Evolutionary conservation across 257 asterid species (phyloP).

Genomic region (Datura wrightii): DNA sequence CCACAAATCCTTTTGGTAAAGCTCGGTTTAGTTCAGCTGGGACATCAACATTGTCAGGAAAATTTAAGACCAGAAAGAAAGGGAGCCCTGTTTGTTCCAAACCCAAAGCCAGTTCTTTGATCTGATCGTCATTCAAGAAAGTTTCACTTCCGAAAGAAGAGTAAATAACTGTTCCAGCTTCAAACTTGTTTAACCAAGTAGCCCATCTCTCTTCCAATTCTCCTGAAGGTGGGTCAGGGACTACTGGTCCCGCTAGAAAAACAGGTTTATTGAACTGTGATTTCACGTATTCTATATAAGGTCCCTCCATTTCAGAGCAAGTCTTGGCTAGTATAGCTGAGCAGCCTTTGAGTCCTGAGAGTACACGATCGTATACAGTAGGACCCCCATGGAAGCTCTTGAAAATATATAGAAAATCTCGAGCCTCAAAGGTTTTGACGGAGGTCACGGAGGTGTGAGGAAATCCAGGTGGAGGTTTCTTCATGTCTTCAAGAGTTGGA

Average conservation of each 20-base stretch:
- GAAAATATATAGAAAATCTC: conserved; percentile 54
- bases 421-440: conserved; percentile 50
- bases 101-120: conserved; percentile 51
- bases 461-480: conserved; percentile 53
- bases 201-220: conserved; percentile 48
- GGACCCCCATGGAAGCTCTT: conserved; percentile 48
- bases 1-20: conserved; percentile 54
- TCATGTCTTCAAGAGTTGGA: conserved; percentile 50
- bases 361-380: conserved; percentile 51
- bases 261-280: conserved; percentile 54
- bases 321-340: conserved; percentile 61
- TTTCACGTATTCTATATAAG: conserved; percentile 49
- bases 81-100: conserved; percentile 55
- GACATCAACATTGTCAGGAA: conserved; percentile 40
- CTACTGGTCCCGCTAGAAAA: conserved; percentile 54
- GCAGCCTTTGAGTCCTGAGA: conserved; percentile 48
- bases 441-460: conserved; percentile 51
- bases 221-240: conserved; percentile 46
- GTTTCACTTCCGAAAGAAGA: conserved; percentile 72
- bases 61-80: conserved; percentile 54
- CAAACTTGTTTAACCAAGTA: conserved; percentile 46
- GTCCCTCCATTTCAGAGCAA: conserved; percentile 57
- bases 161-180: conserved; percentile 44
- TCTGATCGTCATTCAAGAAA: conserved; percentile 49
- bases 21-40: conserved; percentile 42